Percentiles rank a stretch among this genome's conserved stretches.
Evolutionary conservation across 805 yeast species (phyloP).

Genomic region (Kodamaea neixiangensis): DNA sequence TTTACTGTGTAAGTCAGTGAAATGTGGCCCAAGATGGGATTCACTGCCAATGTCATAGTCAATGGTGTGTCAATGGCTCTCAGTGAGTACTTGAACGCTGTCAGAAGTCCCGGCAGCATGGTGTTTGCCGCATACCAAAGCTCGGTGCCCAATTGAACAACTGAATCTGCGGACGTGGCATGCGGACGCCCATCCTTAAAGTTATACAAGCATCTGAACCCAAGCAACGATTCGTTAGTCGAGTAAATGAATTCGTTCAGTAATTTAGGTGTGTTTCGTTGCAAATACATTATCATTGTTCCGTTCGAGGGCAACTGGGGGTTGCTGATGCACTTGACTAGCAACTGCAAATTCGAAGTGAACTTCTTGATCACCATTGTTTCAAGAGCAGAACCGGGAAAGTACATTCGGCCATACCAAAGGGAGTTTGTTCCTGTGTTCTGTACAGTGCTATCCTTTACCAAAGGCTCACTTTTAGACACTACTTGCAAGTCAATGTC

Average conservation of each 20-base stretch:
- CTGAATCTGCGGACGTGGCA: constrained; percentile 37
- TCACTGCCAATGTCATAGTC: constrained; percentile 81
- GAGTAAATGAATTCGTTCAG: constrained; percentile 78
- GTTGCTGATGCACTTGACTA: constrained; percentile 75
- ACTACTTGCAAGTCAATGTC: constrained; percentile 59
- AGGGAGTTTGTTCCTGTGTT: constrained; percentile 35
- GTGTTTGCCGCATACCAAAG: constrained; percentile 82
- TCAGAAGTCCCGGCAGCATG: constrained; percentile 86
- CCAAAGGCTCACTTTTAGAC: neutral
- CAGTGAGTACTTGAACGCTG: constrained; percentile 82
- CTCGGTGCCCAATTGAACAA: constrained; percentile 78
- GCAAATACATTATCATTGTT: constrained; percentile 68
- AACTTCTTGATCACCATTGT: constrained; percentile 78
- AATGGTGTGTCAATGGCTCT: constrained; percentile 85
- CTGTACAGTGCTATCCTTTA: constrained; percentile 38
- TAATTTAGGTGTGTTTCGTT: constrained; percentile 61
- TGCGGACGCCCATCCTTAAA: constrained; percentile 35
- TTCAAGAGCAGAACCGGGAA: constrained; percentile 84
- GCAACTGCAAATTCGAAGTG: constrained; percentile 59
- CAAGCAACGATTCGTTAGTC: constrained; percentile 80
- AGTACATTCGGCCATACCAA: constrained; percentile 81
- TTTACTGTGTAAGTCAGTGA: constrained; percentile 86
- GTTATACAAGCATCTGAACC: constrained; percentile 77
- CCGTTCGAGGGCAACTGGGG: constrained; percentile 54
- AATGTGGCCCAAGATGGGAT: constrained; percentile 88